Base-by-base conservation (phyloP, 2,329 filamentous ascomycete species). In the Rhytidhysteron rufulum region DNA sequence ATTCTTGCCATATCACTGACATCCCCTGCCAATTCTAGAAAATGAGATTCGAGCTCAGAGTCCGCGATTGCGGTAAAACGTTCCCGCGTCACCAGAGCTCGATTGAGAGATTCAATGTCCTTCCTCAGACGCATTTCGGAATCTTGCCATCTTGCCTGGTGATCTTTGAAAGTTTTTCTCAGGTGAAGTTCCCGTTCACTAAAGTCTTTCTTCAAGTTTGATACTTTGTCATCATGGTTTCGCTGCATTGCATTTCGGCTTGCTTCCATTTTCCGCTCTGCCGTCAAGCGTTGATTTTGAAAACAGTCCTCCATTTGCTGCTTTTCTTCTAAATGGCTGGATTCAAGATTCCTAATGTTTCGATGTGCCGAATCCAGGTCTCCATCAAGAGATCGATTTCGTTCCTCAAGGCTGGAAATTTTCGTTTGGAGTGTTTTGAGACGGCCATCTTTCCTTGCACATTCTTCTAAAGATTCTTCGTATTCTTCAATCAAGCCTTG, bases 81-180 rank as follows among this genome's bases (percentile, higher is more conserved):
- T 4, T 35, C 33, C 16, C 33, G 33, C 5, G 33, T 13, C n/a
- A 35, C 11, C n/a, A 35, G 33, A 15, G 33, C 16, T 35, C 33
- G 13, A 35, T 19, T 35, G n/a, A 18, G 19, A 6, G 17, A 7
- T 11, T 15, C 33, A 22, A 35, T 35, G 4, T 35, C 33, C n/a
- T 35, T 19, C 24, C 33, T 15, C 20, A 35, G 33, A 35, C n/a
- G 4, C n/a, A n/a, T n/a, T n/a, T n/a, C n/a, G n/a, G n/a, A n/a
- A n/a, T n/a, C n/a, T n/a, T n/a, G n/a, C n/a, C n/a, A n/a, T n/a
- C n/a, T n/a, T n/a, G n/a, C n/a, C 17, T 17, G 31, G n/a, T 17
- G 13, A 17, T 33, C 31, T 17, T 33, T 13, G 15, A 17, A n/a
- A 17, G 17, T 18, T 33, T 33, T 33, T 17, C 31, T 33, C 13